A percentile compares a stretch with the other conserved stretches of the same genome.
Conservation (phyloP, 2,329 filamentous ascomycete genomes). For the Mycogone perniciosa region DNA sequence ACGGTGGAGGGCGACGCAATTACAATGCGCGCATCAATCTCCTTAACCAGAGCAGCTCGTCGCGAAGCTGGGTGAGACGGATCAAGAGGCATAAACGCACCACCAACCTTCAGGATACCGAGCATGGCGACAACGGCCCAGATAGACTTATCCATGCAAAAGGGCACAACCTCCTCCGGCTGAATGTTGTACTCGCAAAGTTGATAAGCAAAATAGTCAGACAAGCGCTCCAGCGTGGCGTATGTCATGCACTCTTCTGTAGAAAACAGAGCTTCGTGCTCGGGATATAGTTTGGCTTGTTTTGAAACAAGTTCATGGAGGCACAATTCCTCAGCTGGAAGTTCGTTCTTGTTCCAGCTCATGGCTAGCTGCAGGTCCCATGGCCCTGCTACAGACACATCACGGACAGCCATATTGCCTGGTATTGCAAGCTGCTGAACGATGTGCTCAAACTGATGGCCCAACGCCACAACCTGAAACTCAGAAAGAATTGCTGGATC, state of each 20-base stretch:
- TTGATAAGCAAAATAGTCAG: constrained; percentile 1
- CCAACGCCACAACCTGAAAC: not conserved
- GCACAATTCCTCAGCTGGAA: not conserved
- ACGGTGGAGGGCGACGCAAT: constrained; percentile 4
- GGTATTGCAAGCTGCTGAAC: not conserved
- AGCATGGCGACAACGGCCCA: constrained; percentile 4
- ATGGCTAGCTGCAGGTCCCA: constrained; percentile 7
- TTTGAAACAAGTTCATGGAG: constrained; percentile 2
- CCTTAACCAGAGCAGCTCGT: constrained; percentile 7
- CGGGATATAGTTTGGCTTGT: not conserved
- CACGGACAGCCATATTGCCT: not conserved
- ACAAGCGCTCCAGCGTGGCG: not conserved
- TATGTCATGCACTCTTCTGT: constrained; percentile 3
- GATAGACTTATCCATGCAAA: constrained; percentile 8
- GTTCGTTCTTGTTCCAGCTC: not conserved
- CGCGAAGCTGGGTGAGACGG: constrained; percentile 2
- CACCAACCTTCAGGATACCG: constrained; percentile 8
- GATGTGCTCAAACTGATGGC: constrained; percentile 2
- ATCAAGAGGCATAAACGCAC: constrained; percentile 6
- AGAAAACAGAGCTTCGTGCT: constrained; percentile 3
- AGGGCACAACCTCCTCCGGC: not conserved
- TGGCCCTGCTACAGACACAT: not conserved
- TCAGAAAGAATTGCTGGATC: not conserved
- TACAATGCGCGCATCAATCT: constrained; percentile 10
- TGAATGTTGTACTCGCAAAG: not conserved